These are phyloP conservation scores for Pythium aquatile DNA, from an alignment of 352 stramenopile species.

Conservation along the genomic window DNA sequence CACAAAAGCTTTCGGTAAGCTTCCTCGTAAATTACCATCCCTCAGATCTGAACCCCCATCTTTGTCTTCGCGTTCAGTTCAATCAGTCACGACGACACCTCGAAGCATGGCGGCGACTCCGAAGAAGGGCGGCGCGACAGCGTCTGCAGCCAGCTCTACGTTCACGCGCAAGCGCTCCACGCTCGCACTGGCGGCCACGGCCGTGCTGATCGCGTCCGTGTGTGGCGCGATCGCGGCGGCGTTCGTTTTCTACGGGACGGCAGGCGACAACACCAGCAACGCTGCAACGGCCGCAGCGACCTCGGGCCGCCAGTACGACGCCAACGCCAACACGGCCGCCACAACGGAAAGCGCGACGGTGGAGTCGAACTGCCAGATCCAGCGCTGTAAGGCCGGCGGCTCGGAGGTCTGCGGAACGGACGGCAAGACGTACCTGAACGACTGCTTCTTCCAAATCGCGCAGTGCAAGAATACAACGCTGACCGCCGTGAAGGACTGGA, in stretches of 20 bases:
- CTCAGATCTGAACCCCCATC: neutral
- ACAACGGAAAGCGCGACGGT: slow-evolving; percentile 4
- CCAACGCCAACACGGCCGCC: neutral
- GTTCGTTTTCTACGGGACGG: slow-evolving; percentile 10
- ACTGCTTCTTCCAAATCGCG: slow-evolving; percentile 32
- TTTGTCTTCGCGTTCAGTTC: neutral
- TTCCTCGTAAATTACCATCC: neutral
- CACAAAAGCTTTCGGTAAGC: no score
- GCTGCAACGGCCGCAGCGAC: slow-evolving; percentile 6
- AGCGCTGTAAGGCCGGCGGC: slow-evolving; percentile 23
- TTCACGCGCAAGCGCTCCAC: slow-evolving; percentile 3
- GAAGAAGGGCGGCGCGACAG: slow-evolving; percentile 7
- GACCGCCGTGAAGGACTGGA: slow-evolving; percentile 24
- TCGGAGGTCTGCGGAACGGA: slow-evolving; percentile 29
- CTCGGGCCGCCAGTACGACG: neutral
- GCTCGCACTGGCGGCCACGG: neutral
- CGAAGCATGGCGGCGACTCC: slow-evolving; percentile 14
- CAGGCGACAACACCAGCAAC: neutral
- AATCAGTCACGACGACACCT: neutral
- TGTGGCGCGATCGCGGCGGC: slow-evolving; percentile 17
- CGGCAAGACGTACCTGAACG: slow-evolving; percentile 35
- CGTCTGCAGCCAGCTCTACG: neutral
- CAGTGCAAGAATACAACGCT: slow-evolving; percentile 29
- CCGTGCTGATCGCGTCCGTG: slow-evolving; percentile 19
- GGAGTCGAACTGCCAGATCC: slow-evolving; percentile 4